These are phyloP conservation scores for Platanthera zijinensis DNA, from an alignment of 106 monocot species.

Conservation along the genomic window DNA sequence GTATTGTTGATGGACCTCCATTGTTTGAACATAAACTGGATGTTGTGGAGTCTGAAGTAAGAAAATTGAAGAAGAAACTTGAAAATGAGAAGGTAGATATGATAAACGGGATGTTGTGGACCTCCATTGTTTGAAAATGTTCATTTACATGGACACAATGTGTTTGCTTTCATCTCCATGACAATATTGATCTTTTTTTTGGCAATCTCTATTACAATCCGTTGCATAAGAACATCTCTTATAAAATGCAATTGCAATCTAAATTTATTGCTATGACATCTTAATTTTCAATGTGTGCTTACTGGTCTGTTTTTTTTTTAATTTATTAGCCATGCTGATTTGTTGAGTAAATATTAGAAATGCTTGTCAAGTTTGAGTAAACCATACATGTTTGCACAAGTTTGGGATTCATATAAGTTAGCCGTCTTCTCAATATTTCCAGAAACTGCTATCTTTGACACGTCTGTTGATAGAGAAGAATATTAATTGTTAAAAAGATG, in stretches of 20 bases:
- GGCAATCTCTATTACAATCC: background rate
- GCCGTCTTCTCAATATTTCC: too few species aligned
- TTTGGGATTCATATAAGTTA: too few species aligned
- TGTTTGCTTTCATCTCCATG: background rate
- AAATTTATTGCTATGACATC: background rate
- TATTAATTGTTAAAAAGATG: too few species aligned
- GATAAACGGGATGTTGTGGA: background rate
- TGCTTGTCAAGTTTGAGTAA: too few species aligned
- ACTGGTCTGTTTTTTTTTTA: background rate
- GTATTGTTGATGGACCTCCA: constrained; percentile 4
- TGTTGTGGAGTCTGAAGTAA: constrained; percentile 49
- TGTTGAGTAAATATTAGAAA: background rate
- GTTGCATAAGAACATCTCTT: background rate
- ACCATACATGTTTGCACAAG: too few species aligned
- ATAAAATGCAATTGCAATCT: background rate
- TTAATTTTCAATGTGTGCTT: background rate
- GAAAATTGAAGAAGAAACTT: constrained; percentile 54
- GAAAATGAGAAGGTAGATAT: constrained; percentile 85
- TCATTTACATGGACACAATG: background rate
- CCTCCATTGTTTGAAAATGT: background rate
- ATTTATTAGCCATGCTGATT: background rate
- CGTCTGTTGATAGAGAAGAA: too few species aligned
- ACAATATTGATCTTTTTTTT: background rate
- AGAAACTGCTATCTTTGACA: too few species aligned
- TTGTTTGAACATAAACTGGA: constrained; percentile 49